Percentiles rank a stretch among this genome's conserved stretches.
These are phyloP conservation scores for Vanrija pseudolonga DNA, from an alignment of 1,284 basidiomycete species.

Conservation along the genomic window DNA sequence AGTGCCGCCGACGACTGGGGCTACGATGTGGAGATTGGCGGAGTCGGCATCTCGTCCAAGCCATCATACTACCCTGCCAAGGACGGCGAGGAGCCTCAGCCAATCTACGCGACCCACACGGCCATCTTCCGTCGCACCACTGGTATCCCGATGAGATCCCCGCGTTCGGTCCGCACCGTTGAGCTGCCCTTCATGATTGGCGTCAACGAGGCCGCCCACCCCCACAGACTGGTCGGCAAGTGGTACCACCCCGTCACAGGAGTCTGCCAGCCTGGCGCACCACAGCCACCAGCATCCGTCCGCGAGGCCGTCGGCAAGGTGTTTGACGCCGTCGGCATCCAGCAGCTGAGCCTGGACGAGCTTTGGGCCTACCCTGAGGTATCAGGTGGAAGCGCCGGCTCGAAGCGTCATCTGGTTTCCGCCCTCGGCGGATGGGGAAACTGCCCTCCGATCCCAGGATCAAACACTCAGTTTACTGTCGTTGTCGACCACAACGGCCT, in stretches of 20 bases:
- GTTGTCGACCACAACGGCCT: too few species aligned
- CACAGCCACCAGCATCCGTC: slow-evolving; percentile 54
- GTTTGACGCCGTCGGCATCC: slow-evolving; percentile 57
- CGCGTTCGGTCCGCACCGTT: slow-evolving; percentile 45
- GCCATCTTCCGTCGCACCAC: slow-evolving; percentile 59
- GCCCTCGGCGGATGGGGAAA: slow-evolving; percentile 47
- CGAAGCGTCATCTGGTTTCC: slow-evolving; percentile 39
- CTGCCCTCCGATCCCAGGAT: slow-evolving; percentile 19
- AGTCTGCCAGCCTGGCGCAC: slow-evolving; percentile 35
- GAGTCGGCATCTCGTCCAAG: slow-evolving; percentile 44
- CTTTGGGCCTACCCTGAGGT: slow-evolving; percentile 66
- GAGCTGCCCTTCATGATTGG: slow-evolving; percentile 46
- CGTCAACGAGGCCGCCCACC: slow-evolving; percentile 30
- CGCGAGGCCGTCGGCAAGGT: slow-evolving; percentile 54
- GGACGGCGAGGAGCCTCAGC: slow-evolving; percentile 26
- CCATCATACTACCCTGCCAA: slow-evolving; percentile 43
- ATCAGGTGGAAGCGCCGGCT: slow-evolving; percentile 61
- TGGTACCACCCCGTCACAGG: slow-evolving; percentile 53
- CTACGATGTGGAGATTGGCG: slow-evolving; percentile 45
- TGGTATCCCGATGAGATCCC: slow-evolving; percentile 43
- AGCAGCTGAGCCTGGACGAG: slow-evolving; percentile 57
- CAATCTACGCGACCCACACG: slow-evolving; percentile 65
- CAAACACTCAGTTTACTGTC: too few species aligned
- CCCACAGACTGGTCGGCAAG: slow-evolving; percentile 53
- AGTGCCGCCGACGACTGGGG: slow-evolving; percentile 66